Percentiles rank a stretch among this genome's conserved stretches.
phyloP scores from a whole-genome alignment of 2,329 filamentous ascomycete species.

The Fusarium chuoi region DNA sequence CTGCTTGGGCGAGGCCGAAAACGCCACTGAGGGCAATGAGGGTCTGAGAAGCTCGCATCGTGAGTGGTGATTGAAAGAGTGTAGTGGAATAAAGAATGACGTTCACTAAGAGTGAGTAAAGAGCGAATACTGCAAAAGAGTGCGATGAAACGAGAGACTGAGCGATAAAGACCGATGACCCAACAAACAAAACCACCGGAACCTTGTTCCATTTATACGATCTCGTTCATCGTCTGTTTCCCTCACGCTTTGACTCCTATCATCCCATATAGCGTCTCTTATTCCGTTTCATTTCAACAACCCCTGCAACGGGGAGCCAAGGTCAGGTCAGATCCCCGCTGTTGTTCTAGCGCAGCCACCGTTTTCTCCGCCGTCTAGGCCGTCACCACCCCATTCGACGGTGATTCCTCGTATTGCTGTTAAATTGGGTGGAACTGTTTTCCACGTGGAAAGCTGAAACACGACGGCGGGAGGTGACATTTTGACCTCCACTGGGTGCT shows the following conservation, averaged over 20 bases:
- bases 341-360: slow-evolving; percentile 4
- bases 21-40: background rate
- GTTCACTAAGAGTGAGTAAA: background rate
- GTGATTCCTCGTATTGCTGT: background rate
- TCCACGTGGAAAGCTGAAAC: background rate
- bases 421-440: background rate
- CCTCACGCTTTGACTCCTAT: background rate
- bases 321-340: background rate
- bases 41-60: slow-evolving; percentile 1
- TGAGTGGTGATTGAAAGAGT: background rate
- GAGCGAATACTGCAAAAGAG: background rate
- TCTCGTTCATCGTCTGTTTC: background rate
- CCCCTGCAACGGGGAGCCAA: background rate
- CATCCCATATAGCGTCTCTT: background rate
- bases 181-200: rapidly evolving
- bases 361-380: background rate
- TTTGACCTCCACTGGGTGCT: background rate
- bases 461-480: background rate
- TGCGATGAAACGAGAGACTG: background rate
- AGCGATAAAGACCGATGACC: background rate
- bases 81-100: background rate
- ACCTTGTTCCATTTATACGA: background rate
- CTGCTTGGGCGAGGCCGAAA: background rate
- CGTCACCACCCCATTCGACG: background rate
- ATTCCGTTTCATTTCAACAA: background rate